phyloP scores from a whole-genome alignment of 345 rosid genomes.

The Eucalyptus regnans region DNA sequence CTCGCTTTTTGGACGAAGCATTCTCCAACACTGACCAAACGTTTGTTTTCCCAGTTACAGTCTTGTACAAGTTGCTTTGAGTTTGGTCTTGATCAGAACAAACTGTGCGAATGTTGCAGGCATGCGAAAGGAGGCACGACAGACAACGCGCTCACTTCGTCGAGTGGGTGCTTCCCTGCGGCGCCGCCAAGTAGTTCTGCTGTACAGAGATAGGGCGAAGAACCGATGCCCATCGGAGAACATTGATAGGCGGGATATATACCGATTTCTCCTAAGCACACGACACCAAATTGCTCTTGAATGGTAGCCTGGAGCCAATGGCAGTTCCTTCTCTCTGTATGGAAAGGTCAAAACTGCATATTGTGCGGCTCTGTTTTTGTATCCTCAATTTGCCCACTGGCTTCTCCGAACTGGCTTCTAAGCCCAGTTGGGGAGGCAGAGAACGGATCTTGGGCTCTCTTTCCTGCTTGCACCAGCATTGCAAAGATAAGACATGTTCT shows the following conservation, averaged over 20 bases:
- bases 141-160: constrained; percentile 24
- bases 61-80: not conserved
- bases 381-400: not conserved
- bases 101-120: constrained; percentile 23
- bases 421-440: not conserved
- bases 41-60: not conserved
- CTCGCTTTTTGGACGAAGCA: not conserved
- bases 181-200: constrained; percentile 2
- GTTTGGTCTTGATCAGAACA: not conserved
- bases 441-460: not conserved
- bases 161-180: constrained; percentile 52
- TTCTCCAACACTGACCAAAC: not conserved
- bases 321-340: not conserved
- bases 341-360: not conserved
- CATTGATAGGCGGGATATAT: not conserved
- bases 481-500: not conserved
- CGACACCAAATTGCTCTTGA: not conserved
- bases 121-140: constrained; percentile 20
- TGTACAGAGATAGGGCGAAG: not conserved
- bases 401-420: not conserved
- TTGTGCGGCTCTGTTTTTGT: not conserved
- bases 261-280: not conserved
- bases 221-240: not conserved
- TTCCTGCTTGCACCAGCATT: not conserved
- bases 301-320: not conserved